Percentiles rank a stretch among this genome's conserved stretches.
Conservation (phyloP, 495 filamentous ascomycete genomes). For the Opeltia flavorubescens region DNA sequence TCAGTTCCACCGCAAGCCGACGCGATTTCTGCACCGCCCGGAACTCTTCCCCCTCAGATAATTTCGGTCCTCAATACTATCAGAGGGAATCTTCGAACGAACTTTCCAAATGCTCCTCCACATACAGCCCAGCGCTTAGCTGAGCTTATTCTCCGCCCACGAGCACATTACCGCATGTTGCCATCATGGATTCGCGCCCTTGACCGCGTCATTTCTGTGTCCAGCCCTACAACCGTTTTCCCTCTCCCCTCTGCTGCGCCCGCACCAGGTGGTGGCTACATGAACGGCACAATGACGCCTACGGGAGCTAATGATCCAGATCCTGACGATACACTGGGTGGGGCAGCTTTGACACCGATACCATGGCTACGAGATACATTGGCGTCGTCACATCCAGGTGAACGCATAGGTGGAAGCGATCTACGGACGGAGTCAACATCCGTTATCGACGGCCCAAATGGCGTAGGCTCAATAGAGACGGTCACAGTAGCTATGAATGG, state of each 20-base stretch:
- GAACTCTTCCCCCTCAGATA: conserved; percentile 48
- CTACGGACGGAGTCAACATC: conserved; percentile 52
- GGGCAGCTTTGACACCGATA: conserved; percentile 85
- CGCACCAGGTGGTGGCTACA: conserved; percentile 21
- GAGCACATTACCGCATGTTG: conserved; percentile 62
- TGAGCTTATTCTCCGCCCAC: conserved; percentile 74
- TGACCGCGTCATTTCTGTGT: conserved; percentile 83
- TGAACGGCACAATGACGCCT: conserved; percentile 26
- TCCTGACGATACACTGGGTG: conserved; percentile 81
- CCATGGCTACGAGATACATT: conserved; percentile 52
- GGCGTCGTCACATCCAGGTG: conserved; percentile 7
- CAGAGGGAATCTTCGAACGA: conserved; percentile 45
- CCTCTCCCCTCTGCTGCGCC: conserved; percentile 55
- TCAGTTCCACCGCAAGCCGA: conserved; percentile 23
- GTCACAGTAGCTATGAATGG: conserved; percentile 56
- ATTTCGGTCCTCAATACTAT: conserved; percentile 50
- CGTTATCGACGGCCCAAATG: conserved; percentile 58
- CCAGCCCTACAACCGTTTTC: conserved; percentile 65
- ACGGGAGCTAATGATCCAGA: not conserved
- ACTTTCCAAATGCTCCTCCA: conserved; percentile 64
- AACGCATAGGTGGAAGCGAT: conserved; percentile 4
- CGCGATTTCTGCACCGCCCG: conserved; percentile 19
- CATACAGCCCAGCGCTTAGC: conserved; percentile 88
- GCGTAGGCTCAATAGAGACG: conserved; percentile 55
- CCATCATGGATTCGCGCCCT: conserved; percentile 79